phyloP scores from a whole-genome alignment of 257 asterid species.

The Primulina huaijiensis region DNA sequence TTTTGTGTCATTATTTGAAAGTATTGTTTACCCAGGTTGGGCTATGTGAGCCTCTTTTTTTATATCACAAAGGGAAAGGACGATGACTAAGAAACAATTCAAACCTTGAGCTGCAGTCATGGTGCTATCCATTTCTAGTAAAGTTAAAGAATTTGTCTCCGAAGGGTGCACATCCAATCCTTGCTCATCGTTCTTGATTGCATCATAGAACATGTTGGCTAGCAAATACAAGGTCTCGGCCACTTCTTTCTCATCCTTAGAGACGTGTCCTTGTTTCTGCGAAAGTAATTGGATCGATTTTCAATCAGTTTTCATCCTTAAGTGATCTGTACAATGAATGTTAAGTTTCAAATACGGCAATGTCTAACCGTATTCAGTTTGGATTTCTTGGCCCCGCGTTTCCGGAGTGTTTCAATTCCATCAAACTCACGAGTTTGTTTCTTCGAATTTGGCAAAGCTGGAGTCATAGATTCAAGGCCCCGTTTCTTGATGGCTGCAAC shows the following conservation, averaged over 20 bases:
- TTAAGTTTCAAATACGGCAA: slow-evolving; percentile 16
- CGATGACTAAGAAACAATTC: neutral
- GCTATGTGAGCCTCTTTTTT: neutral
- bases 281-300: slow-evolving; percentile 23
- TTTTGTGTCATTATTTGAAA: neutral
- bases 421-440: slow-evolving; percentile 36
- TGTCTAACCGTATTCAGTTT: slow-evolving; percentile 50
- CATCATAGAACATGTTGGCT: slow-evolving; percentile 50
- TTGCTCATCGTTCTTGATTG: slow-evolving; percentile 26
- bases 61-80: neutral
- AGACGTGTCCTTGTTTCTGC: slow-evolving; percentile 44
- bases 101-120: slow-evolving; percentile 40
- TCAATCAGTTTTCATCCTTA: slow-evolving; percentile 3
- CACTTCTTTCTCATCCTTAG: slow-evolving; percentile 89
- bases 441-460: slow-evolving; percentile 34
- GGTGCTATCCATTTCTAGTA: slow-evolving; percentile 29
- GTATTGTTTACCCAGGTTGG: neutral
- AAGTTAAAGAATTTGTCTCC: slow-evolving; percentile 36
- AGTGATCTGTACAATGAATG: neutral
- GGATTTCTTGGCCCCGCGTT: slow-evolving; percentile 40
- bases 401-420: slow-evolving; percentile 35
- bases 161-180: slow-evolving; percentile 29
- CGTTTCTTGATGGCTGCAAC: slow-evolving; percentile 63
- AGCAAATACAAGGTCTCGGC: slow-evolving; percentile 74
- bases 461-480: slow-evolving; percentile 37